Conservation (phyloP, 257 asterid species). For the Solanum phureja region DNA sequence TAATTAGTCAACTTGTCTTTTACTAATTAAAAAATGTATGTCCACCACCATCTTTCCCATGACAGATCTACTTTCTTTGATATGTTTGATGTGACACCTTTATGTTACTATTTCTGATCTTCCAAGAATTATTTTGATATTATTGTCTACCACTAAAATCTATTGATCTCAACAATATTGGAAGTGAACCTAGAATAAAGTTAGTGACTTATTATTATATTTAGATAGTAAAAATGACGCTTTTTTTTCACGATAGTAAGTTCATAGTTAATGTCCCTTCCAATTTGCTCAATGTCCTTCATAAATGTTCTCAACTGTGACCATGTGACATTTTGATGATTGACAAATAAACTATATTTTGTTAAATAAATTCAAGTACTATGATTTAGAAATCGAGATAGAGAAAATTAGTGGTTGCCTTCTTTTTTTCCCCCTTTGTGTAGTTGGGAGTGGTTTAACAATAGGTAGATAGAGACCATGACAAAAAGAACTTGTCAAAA, state of each 20-base stretch:
- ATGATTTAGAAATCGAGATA: neutral
- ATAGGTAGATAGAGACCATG: neutral
- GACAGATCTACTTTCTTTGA: neutral
- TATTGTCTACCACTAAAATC: neutral
- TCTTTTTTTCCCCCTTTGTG: neutral
- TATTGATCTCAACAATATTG: neutral
- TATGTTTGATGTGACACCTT: neutral
- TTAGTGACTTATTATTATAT: neutral
- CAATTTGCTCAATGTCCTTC: neutral
- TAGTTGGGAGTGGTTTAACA: neutral
- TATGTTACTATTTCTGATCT: neutral
- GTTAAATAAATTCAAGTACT: neutral
- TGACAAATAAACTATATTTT: neutral
- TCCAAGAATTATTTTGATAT: neutral
- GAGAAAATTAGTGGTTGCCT: neutral
- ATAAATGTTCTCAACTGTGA: neutral
- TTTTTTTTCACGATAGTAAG: neutral
- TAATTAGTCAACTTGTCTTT: neutral
- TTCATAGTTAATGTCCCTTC: neutral
- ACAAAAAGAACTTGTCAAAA: neutral
- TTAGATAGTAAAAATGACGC: neutral
- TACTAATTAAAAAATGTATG: neutral
- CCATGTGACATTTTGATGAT: neutral
- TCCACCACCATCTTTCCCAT: neutral
- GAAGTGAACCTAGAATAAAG: neutral